Percentiles rank a stretch among this genome's conserved stretches.
Evolutionary conservation across 2,329 filamentous ascomycete genomes (phyloP).

Genomic region (Fusarium fracticaudum): DNA sequence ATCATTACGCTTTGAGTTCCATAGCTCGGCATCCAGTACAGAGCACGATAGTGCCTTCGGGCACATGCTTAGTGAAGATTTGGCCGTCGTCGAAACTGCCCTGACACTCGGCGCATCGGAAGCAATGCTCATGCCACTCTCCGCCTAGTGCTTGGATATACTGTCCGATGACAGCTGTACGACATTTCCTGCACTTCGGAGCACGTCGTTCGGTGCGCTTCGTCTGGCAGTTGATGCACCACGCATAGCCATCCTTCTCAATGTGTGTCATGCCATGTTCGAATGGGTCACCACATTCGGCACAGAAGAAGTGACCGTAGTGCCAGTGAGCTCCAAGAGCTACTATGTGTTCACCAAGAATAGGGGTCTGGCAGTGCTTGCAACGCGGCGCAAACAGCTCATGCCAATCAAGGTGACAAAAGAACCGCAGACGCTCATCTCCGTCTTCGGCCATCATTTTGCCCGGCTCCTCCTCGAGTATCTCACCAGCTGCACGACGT

Average conservation of each 20-base stretch:
- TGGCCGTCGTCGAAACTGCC: slow-evolving; percentile 72
- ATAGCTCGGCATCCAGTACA: slow-evolving; percentile 69
- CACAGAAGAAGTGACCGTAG: slow-evolving; percentile 98
- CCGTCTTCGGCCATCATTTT: slow-evolving; percentile 76
- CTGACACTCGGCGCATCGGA: slow-evolving; percentile 76
- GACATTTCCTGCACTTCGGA: slow-evolving; percentile 88
- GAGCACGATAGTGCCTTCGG: slow-evolving; percentile 62
- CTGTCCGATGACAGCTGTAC: slow-evolving; percentile 84
- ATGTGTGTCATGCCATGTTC: slow-evolving; percentile 76
- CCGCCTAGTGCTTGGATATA: slow-evolving; percentile 88
- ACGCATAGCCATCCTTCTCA: slow-evolving; percentile 97
- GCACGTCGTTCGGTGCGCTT: slow-evolving; percentile 88
- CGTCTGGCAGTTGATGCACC: slow-evolving; percentile 94
- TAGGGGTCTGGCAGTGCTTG: slow-evolving; percentile 95
- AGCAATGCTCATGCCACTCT: slow-evolving; percentile 95
- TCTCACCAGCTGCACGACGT: slow-evolving; percentile 66
- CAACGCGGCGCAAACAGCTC: slow-evolving; percentile 92
- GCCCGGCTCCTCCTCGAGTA: slow-evolving; percentile 69
- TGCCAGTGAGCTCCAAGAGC: slow-evolving; percentile 97
- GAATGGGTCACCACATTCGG: slow-evolving; percentile 97
- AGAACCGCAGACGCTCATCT: slow-evolving; percentile 82
- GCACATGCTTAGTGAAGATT: slow-evolving; percentile 68
- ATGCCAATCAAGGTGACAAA: slow-evolving; percentile 98
- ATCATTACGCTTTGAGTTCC: slow-evolving; percentile 64
- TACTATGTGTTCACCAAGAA: slow-evolving; percentile 92